Percentiles rank a stretch among this genome's conserved stretches.
Conservation (phyloP, 83 land plant species). For the Isoetes engelmannii region DNA sequence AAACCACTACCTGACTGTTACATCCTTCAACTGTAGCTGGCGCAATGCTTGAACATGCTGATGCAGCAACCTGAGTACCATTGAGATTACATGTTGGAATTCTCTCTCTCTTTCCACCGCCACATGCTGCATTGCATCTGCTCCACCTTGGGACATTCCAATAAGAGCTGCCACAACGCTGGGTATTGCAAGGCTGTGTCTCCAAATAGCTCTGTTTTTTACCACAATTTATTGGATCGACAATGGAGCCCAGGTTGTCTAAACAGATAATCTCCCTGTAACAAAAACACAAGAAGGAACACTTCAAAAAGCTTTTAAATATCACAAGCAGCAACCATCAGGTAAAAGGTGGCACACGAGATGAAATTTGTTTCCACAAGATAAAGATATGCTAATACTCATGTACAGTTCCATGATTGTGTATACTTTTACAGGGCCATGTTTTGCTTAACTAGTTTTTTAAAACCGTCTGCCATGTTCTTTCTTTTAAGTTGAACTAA, state of each 20-base stretch:
- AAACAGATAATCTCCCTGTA: constrained; percentile 1
- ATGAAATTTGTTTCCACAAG: neutral
- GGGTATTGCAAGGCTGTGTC: constrained; percentile 4
- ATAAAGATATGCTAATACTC: too few species aligned
- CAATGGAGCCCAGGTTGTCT: constrained; percentile 7
- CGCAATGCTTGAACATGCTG: too few species aligned
- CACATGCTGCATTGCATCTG: neutral
- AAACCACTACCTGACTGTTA: too few species aligned
- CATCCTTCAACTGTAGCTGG: too few species aligned
- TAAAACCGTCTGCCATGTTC: too few species aligned
- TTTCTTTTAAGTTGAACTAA: too few species aligned
- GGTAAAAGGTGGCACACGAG: too few species aligned
- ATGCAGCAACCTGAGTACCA: too few species aligned
- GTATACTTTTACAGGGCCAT: neutral
- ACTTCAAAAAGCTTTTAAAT: neutral
- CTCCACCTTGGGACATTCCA: constrained; percentile 3
- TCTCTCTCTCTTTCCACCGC: constrained; percentile 6
- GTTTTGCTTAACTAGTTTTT: neutral
- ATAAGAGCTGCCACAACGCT: neutral
- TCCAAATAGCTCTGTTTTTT: neutral
- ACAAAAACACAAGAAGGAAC: neutral
- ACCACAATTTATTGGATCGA: neutral
- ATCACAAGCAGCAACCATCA: too few species aligned
- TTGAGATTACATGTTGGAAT: constrained; percentile 3
- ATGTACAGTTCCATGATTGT: too few species aligned